Conservation (phyloP, 805 yeast genomes). For the Wickerhamiella sergipiensis region DNA sequence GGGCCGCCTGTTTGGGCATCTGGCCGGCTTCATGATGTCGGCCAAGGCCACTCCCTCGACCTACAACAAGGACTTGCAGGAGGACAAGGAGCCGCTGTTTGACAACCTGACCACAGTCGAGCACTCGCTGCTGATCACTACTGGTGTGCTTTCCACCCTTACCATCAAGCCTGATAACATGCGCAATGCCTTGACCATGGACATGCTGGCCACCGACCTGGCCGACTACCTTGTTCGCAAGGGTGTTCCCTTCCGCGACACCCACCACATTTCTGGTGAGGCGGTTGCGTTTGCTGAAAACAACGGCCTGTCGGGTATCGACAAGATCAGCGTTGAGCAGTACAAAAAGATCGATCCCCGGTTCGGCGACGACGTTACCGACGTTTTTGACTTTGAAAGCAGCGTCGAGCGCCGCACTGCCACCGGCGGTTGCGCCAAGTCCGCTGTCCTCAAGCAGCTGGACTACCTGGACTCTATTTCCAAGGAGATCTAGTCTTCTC, state of each 20-base stretch:
- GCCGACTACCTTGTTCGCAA: slow-evolving; percentile 96
- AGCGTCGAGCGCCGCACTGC: slow-evolving; percentile 96
- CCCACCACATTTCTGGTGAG: slow-evolving; percentile 97
- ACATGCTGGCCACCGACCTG: slow-evolving; percentile 96
- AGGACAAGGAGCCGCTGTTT: slow-evolving; percentile 96
- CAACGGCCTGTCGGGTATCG: slow-evolving; percentile 65
- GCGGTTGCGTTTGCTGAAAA: slow-evolving; percentile 90
- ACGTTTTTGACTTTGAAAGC: slow-evolving; percentile 81
- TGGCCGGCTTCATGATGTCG: slow-evolving; percentile 93
- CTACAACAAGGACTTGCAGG: slow-evolving; percentile 96
- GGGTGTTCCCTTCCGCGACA: slow-evolving; percentile 98
- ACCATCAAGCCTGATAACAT: slow-evolving; percentile 57
- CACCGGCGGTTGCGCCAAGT: slow-evolving; percentile 91
- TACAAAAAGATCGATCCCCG: slow-evolving; percentile 67
- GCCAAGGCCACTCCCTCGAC: slow-evolving; percentile 96
- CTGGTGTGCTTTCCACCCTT: slow-evolving; percentile 90
- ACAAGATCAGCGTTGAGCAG: slow-evolving; percentile 63
- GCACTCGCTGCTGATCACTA: slow-evolving; percentile 86
- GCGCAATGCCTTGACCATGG: slow-evolving; percentile 89
- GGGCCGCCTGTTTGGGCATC: slow-evolving; percentile 91
- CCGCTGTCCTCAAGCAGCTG: slow-evolving; percentile 74
- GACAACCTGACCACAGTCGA: slow-evolving; percentile 83
- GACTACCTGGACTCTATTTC: slow-evolving; percentile 12
- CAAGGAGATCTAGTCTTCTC: not conserved
- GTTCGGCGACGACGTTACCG: slow-evolving; percentile 66